phyloP scores from a whole-genome alignment of 2,329 filamentous ascomycete genomes.

The Amylocarpus encephaloides region DNA sequence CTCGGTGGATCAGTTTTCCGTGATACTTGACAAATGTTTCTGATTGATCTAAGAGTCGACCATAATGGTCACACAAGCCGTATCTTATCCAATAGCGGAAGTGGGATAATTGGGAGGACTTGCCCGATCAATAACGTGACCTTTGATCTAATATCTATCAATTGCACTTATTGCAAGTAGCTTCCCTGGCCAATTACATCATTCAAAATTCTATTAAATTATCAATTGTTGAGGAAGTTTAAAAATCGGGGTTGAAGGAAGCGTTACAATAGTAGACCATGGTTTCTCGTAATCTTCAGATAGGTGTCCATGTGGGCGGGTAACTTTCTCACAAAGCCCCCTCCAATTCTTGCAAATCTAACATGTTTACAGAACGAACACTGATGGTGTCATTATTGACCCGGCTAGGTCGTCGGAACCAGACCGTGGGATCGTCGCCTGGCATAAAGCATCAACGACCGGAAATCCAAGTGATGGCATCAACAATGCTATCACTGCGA shows the following conservation, averaged over 20 bases:
- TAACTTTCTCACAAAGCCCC: background rate
- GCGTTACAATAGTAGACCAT: background rate
- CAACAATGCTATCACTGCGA: slow-evolving; percentile 17
- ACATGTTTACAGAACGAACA: slow-evolving; percentile 30
- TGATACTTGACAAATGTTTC: too few relatives aligned
- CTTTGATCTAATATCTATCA: background rate
- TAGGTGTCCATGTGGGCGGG: slow-evolving; percentile 34
- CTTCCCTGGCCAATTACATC: too few relatives aligned
- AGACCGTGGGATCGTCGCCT: slow-evolving; percentile 25
- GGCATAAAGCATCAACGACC: slow-evolving; percentile 24
- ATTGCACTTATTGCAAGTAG: background rate
- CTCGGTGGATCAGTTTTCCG: too few relatives aligned
- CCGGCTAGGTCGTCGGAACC: background rate
- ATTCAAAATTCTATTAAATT: too few relatives aligned
- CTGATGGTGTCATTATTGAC: slow-evolving; percentile 8
- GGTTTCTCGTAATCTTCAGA: slow-evolving; percentile 13
- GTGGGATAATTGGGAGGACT: slow-evolving; percentile 6
- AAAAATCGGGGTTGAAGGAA: too few relatives aligned
- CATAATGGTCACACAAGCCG: too few relatives aligned
- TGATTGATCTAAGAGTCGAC: too few relatives aligned
- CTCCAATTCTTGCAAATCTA: background rate
- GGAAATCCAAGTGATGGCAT: slow-evolving; percentile 23
- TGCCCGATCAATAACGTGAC: slow-evolving; percentile 2
- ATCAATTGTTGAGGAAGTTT: too few relatives aligned
- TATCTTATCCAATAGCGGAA: background rate